Conservation (phyloP, 192 early-diverging fungal species). For the Entophlyctis luteolus region DNA sequence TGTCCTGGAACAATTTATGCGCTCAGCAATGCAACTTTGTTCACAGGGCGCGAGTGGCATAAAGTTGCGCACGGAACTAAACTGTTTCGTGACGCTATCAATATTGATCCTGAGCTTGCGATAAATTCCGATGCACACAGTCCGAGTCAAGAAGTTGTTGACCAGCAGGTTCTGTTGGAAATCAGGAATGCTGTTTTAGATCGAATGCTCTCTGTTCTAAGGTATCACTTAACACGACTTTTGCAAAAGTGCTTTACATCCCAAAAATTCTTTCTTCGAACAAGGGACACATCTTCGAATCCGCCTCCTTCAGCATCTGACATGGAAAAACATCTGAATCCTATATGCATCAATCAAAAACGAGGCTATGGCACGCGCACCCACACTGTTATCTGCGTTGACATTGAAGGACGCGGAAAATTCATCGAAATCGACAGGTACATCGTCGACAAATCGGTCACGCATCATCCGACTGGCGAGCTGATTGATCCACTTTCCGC, state of each 20-base stretch:
- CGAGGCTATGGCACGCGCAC: conserved; percentile 36
- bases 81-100: too few relatives aligned
- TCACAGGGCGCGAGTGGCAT: conserved; percentile 14
- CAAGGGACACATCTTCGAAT: neutral
- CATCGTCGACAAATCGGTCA: too few relatives aligned
- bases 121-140: too few relatives aligned
- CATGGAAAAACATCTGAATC: conserved; percentile 9
- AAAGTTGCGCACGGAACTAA: neutral
- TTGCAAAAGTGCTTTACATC: neutral
- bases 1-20: conserved; percentile 25
- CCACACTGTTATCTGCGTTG: conserved; percentile 39
- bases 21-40: conserved; percentile 35
- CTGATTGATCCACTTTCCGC: too few relatives aligned
- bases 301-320: neutral
- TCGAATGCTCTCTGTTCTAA: neutral
- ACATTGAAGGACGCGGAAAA: neutral
- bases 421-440: conserved; percentile 7
- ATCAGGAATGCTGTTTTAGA: neutral
- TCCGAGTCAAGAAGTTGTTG: neutral
- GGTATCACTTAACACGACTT: too few relatives aligned
- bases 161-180: neutral
- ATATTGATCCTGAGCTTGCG: too few relatives aligned
- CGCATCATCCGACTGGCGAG: too few relatives aligned
- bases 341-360: conserved; percentile 39
- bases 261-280: too few relatives aligned